phyloP scores from a whole-genome alignment of 2,329 filamentous ascomycete genomes.

The Aspergillus caelatus region DNA sequence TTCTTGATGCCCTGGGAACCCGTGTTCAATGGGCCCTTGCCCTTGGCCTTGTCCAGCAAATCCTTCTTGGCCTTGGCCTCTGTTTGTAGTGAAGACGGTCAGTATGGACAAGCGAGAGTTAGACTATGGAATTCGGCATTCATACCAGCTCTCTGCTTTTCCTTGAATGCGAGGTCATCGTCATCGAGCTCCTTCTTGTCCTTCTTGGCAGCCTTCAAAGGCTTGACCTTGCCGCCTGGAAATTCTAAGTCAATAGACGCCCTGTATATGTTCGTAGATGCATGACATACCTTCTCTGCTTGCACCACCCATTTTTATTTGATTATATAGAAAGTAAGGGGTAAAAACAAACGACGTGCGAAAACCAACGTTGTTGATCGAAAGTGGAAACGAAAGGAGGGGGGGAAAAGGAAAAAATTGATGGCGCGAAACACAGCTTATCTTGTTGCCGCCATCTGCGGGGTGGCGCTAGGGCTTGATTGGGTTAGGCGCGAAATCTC shows the following conservation, averaged over 20 bases:
- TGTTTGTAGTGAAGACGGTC: conserved; percentile 34
- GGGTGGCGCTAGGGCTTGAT: conserved; percentile 22
- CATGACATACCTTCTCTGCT: conserved; percentile 63
- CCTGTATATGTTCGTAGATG: not conserved
- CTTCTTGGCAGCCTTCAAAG: conserved; percentile 89
- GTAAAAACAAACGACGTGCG: conserved; percentile 15
- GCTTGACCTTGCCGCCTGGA: conserved; percentile 79
- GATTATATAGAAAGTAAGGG: conserved; percentile 9
- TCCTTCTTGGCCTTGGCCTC: conserved; percentile 87
- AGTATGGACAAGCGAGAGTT: not conserved
- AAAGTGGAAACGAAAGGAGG: conserved; percentile 2
- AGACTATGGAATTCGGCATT: conserved; percentile 15
- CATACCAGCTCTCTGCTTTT: conserved; percentile 84
- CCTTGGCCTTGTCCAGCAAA: conserved; percentile 76
- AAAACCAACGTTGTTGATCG: conserved; percentile 23
- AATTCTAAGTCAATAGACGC: conserved; percentile 8
- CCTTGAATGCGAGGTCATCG: conserved; percentile 78
- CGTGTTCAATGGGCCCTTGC: conserved; percentile 85
- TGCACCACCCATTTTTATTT: conserved; percentile 63
- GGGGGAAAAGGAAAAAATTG: conserved; percentile 12
- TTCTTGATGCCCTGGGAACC: conserved; percentile 94
- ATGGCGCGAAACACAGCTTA: conserved; percentile 19
- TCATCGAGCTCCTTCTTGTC: conserved; percentile 80
- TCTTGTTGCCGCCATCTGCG: conserved; percentile 19
- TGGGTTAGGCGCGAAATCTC: conserved; percentile 23